Evolutionary conservation across 495 filamentous ascomycete species (phyloP), one percentile per base, ranked within the genome.

Genomic region (Sordaria brevicollis): DNA sequence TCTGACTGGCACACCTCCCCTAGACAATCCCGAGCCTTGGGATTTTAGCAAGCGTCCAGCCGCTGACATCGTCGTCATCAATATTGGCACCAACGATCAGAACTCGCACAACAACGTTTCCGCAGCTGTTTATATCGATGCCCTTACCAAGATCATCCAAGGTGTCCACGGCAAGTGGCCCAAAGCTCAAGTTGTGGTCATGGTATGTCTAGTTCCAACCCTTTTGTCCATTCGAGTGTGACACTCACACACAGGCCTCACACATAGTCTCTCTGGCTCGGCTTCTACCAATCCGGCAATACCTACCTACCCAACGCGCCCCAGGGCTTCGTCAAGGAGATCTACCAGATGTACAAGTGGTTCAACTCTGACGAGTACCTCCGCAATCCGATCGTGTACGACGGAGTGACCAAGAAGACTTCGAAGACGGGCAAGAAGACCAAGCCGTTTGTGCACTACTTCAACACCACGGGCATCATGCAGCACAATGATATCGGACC

Each of bases 401-500:
- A 85, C 70, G 81, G 77, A 21, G 75, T 80, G 34, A 83, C 76
- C 21, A 82, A 82, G 72, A 79, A 77, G 66, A 81, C 74, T 13
- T 79, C 75, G 31, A 77, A 62, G 7, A 78, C 76, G 1, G 76
- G 79, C 67, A 75, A 71, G 65, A 74, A 13, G 75, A 73, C 75
- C 15, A 75, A 81, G 39, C 82, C 85, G 0, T 91, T 88, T 68
- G 88, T 92, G 34, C 86, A 90, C 77, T 89, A 89, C 72, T 91
- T 91, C 76, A 86, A 89, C 75, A 90, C 88, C 3, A 86, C 81
- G 17, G 89, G 89, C 3, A 87, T 91, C 35, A 70, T 92, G 71
- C 88, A 90, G 73, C 88, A 92, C 72, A 91, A 91, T 69, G 89
- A 91, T 73, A 88, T 90, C 67, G 86, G 81, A 5, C 89, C 89